These are phyloP conservation scores for Cystobasidium sp. DNA, from an alignment of 1,284 basidiomycete species.

Conservation along the genomic window DNA sequence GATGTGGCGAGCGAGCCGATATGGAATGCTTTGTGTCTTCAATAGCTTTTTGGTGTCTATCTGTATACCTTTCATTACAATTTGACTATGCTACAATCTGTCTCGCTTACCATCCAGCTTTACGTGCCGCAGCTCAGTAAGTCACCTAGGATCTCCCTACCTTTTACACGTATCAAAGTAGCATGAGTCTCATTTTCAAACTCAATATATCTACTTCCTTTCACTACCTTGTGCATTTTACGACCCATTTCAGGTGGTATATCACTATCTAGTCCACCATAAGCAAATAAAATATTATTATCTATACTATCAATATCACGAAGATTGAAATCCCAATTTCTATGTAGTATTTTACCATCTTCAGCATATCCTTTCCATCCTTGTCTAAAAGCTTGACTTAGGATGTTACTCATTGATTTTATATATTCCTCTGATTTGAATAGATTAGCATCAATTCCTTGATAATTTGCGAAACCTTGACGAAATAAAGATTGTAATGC, in stretches of 20 bases:
- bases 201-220: conserved; percentile 7
- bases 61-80: no score
- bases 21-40: no score
- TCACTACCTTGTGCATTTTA: neutral
- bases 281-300: neutral
- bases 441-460: neutral
- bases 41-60: no score
- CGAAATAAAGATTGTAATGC: conserved; percentile 1
- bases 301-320: conserved; percentile 4
- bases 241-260: conserved; percentile 1
- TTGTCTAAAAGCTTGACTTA: conserved; percentile 9
- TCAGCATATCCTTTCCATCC: conserved; percentile 7
- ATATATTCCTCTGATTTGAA: neutral
- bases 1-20: no score
- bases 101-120: no score
- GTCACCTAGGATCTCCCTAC: conserved; percentile 1
- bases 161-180: neutral
- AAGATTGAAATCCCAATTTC: conserved; percentile 18
- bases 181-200: conserved; percentile 2
- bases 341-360: neutral
- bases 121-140: neutral
- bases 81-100: no score
- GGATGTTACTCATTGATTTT: neutral
- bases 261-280: conserved; percentile 1
- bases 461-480: neutral